Conservation (phyloP, 768 basidiomycete species). For the Suillus subaureus region DNA sequence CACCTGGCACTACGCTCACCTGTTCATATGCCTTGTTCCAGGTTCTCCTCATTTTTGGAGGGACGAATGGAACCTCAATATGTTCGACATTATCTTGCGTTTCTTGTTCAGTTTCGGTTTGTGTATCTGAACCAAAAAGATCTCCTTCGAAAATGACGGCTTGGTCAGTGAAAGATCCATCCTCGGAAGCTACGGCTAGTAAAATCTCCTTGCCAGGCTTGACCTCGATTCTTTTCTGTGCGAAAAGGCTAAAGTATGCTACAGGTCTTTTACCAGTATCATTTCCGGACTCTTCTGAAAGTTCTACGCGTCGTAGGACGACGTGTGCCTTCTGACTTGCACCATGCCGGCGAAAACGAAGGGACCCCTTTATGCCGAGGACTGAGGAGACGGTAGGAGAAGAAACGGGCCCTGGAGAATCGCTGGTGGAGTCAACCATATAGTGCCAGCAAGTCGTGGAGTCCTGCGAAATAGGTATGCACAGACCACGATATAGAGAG, state of each 20-base stretch:
- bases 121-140: conserved; percentile 36
- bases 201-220: conserved; percentile 73
- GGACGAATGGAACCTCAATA: conserved; percentile 42
- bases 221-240: conserved; percentile 69
- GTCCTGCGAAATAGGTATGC: conserved; percentile 13
- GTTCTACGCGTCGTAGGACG: conserved; percentile 61
- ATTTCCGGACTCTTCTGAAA: conserved; percentile 46
- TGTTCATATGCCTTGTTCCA: conserved; percentile 56
- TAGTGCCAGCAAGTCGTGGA: conserved; percentile 16
- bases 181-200: conserved; percentile 54
- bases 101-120: conserved; percentile 44
- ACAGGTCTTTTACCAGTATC: conserved; percentile 41
- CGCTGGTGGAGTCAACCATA: conserved; percentile 43
- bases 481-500: conserved; percentile 13
- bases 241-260: conserved; percentile 65
- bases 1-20: conserved; percentile 41
- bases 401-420: conserved; percentile 32
- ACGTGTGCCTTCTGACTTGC: conserved; percentile 70
- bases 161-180: conserved; percentile 56
- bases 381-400: conserved; percentile 49
- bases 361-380: conserved; percentile 60
- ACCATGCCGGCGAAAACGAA: conserved; percentile 70
- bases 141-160: conserved; percentile 63
- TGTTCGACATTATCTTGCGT: conserved; percentile 45
- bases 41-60: conserved; percentile 66